Evolutionary conservation across 2,329 filamentous ascomycete species (phyloP).

Genomic region (Xylariaceae sp.): DNA sequence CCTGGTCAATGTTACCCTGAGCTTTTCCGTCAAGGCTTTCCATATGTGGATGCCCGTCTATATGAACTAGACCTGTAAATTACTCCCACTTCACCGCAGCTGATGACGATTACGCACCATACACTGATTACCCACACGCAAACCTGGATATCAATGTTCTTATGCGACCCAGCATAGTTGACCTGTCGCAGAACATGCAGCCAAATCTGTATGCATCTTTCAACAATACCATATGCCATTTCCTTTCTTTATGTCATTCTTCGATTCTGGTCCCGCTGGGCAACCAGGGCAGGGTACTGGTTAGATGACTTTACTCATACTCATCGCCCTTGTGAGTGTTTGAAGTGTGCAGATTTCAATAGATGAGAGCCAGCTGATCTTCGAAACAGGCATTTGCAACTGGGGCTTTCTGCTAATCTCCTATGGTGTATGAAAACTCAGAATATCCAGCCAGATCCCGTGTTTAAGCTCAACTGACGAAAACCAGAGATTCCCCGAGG

Average conservation of each 20-base stretch:
- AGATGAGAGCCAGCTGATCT: too few relatives aligned
- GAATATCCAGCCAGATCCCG: too few relatives aligned
- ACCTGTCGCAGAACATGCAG: conserved; percentile 5
- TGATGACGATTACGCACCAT: too few relatives aligned
- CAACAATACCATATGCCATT: conserved; percentile 1
- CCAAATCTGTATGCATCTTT: conserved; percentile 8
- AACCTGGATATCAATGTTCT: too few relatives aligned
- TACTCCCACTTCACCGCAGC: too few relatives aligned
- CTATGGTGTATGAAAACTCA: conserved; percentile 10
- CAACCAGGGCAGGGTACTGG: conserved; percentile 3
- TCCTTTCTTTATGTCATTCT: conserved; percentile 2
- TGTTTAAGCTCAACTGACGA: too few relatives aligned
- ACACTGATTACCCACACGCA: too few relatives aligned
- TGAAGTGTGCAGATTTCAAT: too few relatives aligned
- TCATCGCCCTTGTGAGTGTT: conserved; percentile 2
- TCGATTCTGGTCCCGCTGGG: conserved; percentile 11
- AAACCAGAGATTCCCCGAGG: conserved; percentile 9
- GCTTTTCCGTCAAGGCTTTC: too few relatives aligned
- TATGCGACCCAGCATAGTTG: background rate
- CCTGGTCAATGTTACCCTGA: too few relatives aligned
- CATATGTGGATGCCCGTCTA: too few relatives aligned
- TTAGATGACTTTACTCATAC: conserved; percentile 11
- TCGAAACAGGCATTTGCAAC: conserved; percentile 3
- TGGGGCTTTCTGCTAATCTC: background rate
- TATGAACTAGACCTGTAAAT: too few relatives aligned